Percentiles rank a stretch among this genome's conserved stretches.
Conservation (phyloP, 2,329 filamentous ascomycete genomes). For the Claviceps sp. region DNA sequence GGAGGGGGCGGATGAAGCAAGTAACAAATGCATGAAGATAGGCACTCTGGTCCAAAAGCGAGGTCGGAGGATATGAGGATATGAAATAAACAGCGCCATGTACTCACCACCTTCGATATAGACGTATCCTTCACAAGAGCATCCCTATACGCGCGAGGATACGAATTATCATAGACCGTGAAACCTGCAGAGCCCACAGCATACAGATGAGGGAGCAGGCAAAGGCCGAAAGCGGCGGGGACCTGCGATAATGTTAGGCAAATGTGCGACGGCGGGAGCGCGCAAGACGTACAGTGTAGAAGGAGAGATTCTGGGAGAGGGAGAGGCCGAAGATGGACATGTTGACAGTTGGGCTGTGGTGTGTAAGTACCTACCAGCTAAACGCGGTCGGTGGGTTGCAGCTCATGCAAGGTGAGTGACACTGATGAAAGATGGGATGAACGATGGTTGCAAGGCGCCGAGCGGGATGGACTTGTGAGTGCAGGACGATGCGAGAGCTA, state of each 20-base stretch:
- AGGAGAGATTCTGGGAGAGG: constrained; percentile 5
- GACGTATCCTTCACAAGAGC: constrained; percentile 18
- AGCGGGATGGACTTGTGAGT: not conserved
- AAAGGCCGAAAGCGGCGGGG: constrained; percentile 17
- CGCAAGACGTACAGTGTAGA: constrained; percentile 6
- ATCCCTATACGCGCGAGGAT: constrained; percentile 23
- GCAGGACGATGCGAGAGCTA: not conserved
- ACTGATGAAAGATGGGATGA: not conserved
- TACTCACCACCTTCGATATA: constrained; percentile 16
- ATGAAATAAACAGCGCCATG: not conserved
- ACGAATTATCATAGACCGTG: constrained; percentile 23
- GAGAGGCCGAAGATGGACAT: not conserved
- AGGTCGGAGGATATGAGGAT: no score
- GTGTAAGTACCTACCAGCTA: no score
- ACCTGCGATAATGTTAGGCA: constrained; percentile 13
- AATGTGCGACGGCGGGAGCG: not conserved
- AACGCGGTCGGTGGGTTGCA: no score
- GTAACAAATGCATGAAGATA: no score
- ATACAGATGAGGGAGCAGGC: constrained; percentile 4
- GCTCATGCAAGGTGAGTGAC: not conserved
- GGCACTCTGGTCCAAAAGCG: not conserved
- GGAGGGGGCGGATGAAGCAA: no score
- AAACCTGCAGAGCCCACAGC: constrained; percentile 7
- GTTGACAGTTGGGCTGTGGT: not conserved
- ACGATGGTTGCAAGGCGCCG: not conserved